Conservation (phyloP, 257 asterid species). For the Forsythia viridissima region DNA sequence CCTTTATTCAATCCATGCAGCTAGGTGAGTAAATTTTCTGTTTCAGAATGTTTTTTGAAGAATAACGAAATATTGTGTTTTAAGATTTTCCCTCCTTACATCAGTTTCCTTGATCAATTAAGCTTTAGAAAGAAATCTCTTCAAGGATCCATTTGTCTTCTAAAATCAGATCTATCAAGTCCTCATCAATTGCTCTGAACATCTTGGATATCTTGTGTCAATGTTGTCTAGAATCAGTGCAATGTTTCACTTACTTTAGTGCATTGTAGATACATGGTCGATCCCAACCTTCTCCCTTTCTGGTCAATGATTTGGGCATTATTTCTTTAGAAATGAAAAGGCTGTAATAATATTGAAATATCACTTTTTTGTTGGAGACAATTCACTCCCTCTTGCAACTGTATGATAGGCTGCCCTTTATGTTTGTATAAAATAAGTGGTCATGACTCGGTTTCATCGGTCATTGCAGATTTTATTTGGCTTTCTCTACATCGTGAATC, state of each 20-base stretch:
- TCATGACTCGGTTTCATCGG: constrained; percentile 21
- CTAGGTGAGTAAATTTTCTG: not conserved
- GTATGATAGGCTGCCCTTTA: not conserved
- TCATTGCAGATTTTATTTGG: constrained; percentile 81
- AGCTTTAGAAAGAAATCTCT: not conserved
- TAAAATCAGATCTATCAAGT: not conserved
- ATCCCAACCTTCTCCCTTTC: not conserved
- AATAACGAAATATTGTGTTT: not conserved
- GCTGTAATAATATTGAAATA: not conserved
- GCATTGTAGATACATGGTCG: not conserved
- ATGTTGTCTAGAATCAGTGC: not conserved
- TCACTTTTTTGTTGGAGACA: not conserved
- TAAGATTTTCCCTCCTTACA: not conserved
- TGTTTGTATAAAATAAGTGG: not conserved
- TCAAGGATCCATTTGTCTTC: not conserved
- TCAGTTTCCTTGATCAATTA: not conserved
- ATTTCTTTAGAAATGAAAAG: not conserved
- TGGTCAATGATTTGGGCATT: not conserved
- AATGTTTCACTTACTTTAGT: not conserved
- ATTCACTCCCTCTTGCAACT: not conserved
- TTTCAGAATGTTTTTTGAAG: not conserved
- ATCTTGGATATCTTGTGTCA: not conserved
- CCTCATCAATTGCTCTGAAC: not conserved
- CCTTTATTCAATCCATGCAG: not conserved
- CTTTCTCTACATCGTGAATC: constrained; percentile 72